Conservation (phyloP, 768 basidiomycete genomes). For the Tylopilus sp. region DNA sequence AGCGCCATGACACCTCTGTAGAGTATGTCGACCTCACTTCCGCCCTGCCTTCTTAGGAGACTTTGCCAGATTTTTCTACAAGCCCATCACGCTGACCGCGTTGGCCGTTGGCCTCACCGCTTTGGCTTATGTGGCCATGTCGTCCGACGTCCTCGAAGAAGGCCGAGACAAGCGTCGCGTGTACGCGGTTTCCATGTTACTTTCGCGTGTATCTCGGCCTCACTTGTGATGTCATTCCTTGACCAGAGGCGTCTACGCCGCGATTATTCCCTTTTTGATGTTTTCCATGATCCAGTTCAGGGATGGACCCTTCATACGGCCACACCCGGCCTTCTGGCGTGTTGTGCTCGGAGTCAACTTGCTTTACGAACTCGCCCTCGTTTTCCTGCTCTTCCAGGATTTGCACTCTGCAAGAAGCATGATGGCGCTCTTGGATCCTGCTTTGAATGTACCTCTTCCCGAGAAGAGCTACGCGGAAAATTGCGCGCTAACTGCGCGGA, state of each 20-base stretch:
- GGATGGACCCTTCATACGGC: conserved; percentile 85
- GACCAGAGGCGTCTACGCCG: conserved; percentile 71
- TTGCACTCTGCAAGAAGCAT: conserved; percentile 68
- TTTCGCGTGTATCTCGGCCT: neutral
- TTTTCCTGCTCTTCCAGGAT: conserved; percentile 86
- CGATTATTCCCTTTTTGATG: conserved; percentile 66
- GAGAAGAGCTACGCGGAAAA: conserved; percentile 88
- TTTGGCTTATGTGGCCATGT: conserved; percentile 78
- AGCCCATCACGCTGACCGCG: conserved; percentile 75
- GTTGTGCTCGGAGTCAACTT: conserved; percentile 76
- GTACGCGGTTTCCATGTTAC: conserved; percentile 41
- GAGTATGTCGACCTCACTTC: conserved; percentile 48
- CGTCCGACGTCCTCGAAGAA: conserved; percentile 81
- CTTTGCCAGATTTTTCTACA: conserved; percentile 77
- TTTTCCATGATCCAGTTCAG: conserved; percentile 89
- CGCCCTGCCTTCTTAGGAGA: conserved; percentile 2
- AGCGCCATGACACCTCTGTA: conserved; percentile 76
- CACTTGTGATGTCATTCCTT: conserved; percentile 13
- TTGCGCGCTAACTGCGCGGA: conserved; percentile 58
- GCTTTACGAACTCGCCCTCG: conserved; percentile 77
- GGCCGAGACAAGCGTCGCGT: conserved; percentile 77
- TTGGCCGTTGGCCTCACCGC: conserved; percentile 62
- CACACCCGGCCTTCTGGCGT: conserved; percentile 87
- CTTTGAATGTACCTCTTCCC: conserved; percentile 66
- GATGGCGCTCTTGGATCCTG: conserved; percentile 77